phyloP scores from a whole-genome alignment of 306 rosid species.

The Coriaria nepalensis region DNA sequence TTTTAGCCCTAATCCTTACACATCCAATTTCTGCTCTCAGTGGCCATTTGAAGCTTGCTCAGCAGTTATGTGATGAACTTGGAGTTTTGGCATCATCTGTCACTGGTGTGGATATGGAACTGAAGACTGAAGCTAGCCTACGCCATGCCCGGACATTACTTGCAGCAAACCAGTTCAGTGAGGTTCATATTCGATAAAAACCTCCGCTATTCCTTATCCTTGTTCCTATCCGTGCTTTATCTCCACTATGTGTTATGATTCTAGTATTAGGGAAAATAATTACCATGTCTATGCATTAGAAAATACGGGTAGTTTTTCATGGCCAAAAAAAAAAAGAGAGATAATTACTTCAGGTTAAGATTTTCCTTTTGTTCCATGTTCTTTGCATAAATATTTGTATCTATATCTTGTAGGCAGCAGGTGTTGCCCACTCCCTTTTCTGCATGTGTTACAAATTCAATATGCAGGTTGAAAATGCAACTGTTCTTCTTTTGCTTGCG shows the following conservation, averaged over 20 bases:
- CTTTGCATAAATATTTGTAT: conserved; percentile 11
- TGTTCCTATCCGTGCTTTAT: too few species aligned
- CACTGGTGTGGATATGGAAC: conserved; percentile 83
- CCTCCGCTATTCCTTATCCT: background rate
- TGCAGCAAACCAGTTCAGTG: conserved; percentile 82
- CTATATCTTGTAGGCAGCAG: conserved; percentile 70
- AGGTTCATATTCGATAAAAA: conserved; percentile 33
- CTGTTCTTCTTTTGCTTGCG: conserved; percentile 89
- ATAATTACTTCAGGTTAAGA: too few species aligned
- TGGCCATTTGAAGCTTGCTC: conserved; percentile 81
- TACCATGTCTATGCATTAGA: too few species aligned
- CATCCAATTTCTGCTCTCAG: conserved; percentile 27
- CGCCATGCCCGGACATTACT: conserved; percentile 84
- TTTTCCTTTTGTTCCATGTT: too few species aligned
- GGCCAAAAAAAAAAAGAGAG: too few species aligned
- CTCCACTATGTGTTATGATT: too few species aligned
- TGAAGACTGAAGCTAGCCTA: conserved; percentile 93
- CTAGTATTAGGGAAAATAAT: too few species aligned
- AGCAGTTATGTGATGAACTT: conserved; percentile 81
- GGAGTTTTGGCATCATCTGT: conserved; percentile 86
- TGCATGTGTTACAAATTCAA: conserved; percentile 90
- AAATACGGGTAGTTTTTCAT: too few species aligned
- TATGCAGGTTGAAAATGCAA: conserved; percentile 89
- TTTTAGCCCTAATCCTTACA: background rate
- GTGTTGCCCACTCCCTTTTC: conserved; percentile 90